Evolutionary conservation across 805 yeast genomes (phyloP), one percentile per base, ranked within the genome.

Genomic region (Yamadazyma sp.): DNA sequence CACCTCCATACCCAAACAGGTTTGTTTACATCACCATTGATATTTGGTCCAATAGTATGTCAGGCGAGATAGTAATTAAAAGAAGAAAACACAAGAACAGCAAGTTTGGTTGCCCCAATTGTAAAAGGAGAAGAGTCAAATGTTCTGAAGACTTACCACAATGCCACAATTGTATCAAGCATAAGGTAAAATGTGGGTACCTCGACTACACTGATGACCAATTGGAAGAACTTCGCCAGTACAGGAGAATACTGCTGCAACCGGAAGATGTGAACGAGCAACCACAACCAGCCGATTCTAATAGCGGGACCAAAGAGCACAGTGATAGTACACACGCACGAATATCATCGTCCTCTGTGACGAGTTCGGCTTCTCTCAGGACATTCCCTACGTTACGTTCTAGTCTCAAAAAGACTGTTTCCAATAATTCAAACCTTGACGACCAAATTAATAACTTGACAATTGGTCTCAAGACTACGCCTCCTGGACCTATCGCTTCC

Each of bases 121-220:
- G 79, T 54, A 73, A 73, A 49, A 58, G 59, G 36, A 56, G 80
- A 33, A 56, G 76, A 32, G 77, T 75, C 44, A 74, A 74, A 50
- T 75, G 80, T 44, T 47, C 58, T 17, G 71, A 67, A 37, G 64
- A 65, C 28, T 49, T 67, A 17, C 73, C 73, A 1, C 50, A 54
- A 32, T 67, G 73, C 40, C 30, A 48, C 37, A 67, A 67, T 45
- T 67, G 73, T 49, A 46, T 64, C 35, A 67, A 67, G 39, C 71
- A 67, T 45, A 57, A 61, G 36, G 62, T 57, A 3, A 55, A 51
- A 35, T 67, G 73, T 51, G 71, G 66, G 5, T 67, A 67, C 44
- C 51, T 64, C 25, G 63, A 60, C 39, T 64, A 56, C 42, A 41
- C 62, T 5, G 55, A 50, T 31, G 62, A 54, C 15, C 64, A 63